A percentile compares a stretch with the other conserved stretches of the same genome.
These are phyloP conservation scores for Spergularia bocconei DNA, from an alignment of 148 eudicot genomes.

Conservation along the genomic window DNA sequence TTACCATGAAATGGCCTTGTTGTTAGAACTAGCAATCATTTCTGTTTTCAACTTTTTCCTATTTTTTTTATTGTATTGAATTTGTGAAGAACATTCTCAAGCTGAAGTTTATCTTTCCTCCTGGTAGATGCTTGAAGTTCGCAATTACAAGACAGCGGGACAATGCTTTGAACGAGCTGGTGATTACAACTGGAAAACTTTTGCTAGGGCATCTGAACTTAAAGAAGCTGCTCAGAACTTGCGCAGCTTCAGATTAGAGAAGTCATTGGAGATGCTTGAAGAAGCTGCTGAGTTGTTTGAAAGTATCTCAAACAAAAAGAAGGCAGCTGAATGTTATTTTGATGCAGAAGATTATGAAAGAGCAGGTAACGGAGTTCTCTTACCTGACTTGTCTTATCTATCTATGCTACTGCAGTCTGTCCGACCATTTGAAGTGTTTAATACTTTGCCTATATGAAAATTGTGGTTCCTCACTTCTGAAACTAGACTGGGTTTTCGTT, in stretches of 20 bases:
- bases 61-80: neutral
- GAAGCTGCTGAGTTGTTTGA: conserved; percentile 60
- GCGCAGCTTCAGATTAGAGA: conserved; percentile 30
- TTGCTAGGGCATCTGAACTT: conserved; percentile 54
- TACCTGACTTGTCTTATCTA: too few species aligned
- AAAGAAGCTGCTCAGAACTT: conserved; percentile 39
- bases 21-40: neutral
- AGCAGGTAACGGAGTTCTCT: conserved; percentile 31
- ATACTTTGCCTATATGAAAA: too few species aligned
- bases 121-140: conserved; percentile 53
- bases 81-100: neutral
- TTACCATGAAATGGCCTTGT: neutral
- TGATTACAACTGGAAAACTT: conserved; percentile 40
- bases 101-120: neutral
- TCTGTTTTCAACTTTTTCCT: neutral
- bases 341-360: conserved; percentile 35
- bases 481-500: too few species aligned
- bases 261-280: conserved; percentile 30
- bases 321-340: conserved; percentile 53
- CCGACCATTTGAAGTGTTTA: too few species aligned
- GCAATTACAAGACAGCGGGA: conserved; percentile 56
- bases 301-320: conserved; percentile 44
- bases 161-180: conserved; percentile 65
- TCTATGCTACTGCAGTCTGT: too few species aligned
- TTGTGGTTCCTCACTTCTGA: too few species aligned